These are phyloP conservation scores for Letharia columbiana DNA, from an alignment of 495 filamentous ascomycete species.

Conservation along the genomic window DNA sequence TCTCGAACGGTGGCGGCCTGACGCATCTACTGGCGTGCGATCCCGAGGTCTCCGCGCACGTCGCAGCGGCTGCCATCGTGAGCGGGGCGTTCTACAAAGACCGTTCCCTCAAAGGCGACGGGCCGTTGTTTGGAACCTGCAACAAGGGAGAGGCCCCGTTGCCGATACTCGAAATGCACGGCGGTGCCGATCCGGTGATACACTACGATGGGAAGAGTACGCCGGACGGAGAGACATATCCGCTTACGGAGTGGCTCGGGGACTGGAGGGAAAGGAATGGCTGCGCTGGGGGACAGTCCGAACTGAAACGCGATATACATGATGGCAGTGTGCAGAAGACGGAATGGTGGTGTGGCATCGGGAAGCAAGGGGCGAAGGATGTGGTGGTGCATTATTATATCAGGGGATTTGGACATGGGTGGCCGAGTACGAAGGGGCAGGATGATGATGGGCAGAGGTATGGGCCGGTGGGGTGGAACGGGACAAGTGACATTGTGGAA, in stretches of 20 bases:
- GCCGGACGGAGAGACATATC: slow-evolving; percentile 10
- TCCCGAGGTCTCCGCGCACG: neutral
- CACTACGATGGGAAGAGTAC: slow-evolving; percentile 5
- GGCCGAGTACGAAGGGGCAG: slow-evolving; percentile 1
- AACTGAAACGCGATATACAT: neutral
- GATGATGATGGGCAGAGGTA: slow-evolving; percentile 10
- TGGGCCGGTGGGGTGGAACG: slow-evolving; percentile 4
- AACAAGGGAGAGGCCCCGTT: neutral
- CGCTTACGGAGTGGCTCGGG: slow-evolving; percentile 3
- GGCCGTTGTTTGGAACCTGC: neutral
- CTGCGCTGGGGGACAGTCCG: neutral
- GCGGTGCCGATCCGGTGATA: slow-evolving; percentile 1
- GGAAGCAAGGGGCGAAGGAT: neutral
- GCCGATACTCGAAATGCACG: slow-evolving; percentile 7
- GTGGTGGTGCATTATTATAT: slow-evolving; percentile 7
- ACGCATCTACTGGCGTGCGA: slow-evolving; percentile 5
- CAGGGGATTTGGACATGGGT: slow-evolving; percentile 9
- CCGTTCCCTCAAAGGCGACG: neutral
- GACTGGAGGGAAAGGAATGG: slow-evolving; percentile 7
- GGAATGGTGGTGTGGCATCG: slow-evolving; percentile 6
- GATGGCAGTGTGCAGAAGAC: slow-evolving; percentile 5
- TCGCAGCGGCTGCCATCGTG: slow-evolving; percentile 5
- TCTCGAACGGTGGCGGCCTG: slow-evolving; percentile 6
- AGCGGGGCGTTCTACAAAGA: slow-evolving; percentile 10
- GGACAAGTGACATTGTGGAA: slow-evolving; percentile 1